Conservation (phyloP, 257 asterid genomes). For the Solanum paucissectum region DNA sequence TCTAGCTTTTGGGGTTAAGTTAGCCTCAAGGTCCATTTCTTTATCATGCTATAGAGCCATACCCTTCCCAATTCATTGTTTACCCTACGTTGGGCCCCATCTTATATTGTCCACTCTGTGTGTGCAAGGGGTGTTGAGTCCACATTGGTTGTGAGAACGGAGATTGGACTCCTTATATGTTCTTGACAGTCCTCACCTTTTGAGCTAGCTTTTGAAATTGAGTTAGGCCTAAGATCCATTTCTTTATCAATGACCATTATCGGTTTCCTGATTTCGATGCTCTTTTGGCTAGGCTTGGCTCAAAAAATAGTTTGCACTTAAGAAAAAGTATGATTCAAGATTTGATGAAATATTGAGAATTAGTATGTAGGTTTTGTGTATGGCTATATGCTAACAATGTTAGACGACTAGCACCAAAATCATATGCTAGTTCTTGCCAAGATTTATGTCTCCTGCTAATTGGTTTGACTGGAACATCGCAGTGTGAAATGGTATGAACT, state of each 20-base stretch:
- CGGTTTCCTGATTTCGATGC: neutral
- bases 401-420: neutral
- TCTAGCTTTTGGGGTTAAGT: neutral
- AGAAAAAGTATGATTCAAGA: neutral
- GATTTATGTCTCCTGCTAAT: neutral
- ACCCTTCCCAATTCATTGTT: neutral
- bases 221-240: neutral
- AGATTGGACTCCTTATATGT: neutral
- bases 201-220: neutral
- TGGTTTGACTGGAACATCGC: neutral
- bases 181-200: neutral
- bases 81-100: neutral
- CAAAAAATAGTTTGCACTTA: neutral
- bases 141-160: neutral
- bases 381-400: neutral
- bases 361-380: neutral
- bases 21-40: neutral
- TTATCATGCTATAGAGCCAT: neutral
- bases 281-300: neutral
- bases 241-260: neutral
- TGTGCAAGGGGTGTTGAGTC: neutral
- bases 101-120: neutral
- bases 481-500: neutral
- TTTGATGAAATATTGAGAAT: neutral
- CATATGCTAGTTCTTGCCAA: neutral